Base-by-base conservation (phyloP, 75 land plant genomes). In the Selaginella moellendorffii region DNA sequence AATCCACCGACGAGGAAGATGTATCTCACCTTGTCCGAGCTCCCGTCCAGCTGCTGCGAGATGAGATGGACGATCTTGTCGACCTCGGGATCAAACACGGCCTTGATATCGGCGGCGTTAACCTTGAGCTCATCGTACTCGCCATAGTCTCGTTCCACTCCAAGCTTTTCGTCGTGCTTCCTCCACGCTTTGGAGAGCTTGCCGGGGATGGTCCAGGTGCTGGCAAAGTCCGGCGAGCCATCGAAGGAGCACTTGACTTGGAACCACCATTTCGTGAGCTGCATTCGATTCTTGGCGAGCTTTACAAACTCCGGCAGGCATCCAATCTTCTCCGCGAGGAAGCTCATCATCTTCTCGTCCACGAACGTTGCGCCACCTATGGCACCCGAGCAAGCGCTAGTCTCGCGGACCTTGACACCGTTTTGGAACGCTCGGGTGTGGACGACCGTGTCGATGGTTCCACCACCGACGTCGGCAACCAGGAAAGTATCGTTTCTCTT, bases 81-180 rank as follows among this genome's bases (percentile, higher is more conserved):
- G 1, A 62, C 28, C 63, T 62, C 63, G 2, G 63, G 63, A 62
- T 62, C 63, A 25, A 62, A 62, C 2, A 62, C 26, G 1, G 28
- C 28, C 28, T 12, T 25, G 14, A 62, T 12, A 62, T 62, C 63
- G 18, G 17, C 26, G 9, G 14, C 25, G 18, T 24, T 62, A 25
- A 62, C 8, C 2, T 23, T 2, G 2, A 62, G 2, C 63, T 62
- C 27, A 2, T 20, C 28, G 18, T 62, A 62, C 28, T 62, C 28
- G 18, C 18, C 25, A 2, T 62, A 23, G 2, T 25, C 26, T 17
- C 63, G 26, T 62, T 2, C 5, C 28, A 25, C 28, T 1, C 63
- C 63, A 2, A 2, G 20, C 28, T 25, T 18, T 26, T 27, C 17
- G 28, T 62, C 63, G 26, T 62, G 26, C 25, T 1, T 18, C 28